Evolutionary conservation across 1,284 basidiomycete species (phyloP).

Genomic region (Chiua sp.): DNA sequence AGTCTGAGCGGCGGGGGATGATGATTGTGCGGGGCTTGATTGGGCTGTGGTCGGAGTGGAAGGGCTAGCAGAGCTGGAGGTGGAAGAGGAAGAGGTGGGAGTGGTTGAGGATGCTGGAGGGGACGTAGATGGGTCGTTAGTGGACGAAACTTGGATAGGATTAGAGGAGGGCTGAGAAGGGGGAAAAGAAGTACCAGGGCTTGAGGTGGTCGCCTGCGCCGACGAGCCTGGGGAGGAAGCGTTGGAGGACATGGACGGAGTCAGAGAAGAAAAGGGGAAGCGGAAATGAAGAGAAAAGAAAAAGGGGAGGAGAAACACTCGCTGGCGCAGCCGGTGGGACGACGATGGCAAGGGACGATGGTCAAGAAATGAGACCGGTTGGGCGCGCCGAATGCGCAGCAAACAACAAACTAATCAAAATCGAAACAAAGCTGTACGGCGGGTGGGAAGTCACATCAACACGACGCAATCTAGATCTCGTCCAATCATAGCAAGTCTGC

Average conservation of each 20-base stretch:
- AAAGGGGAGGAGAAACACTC: neutral
- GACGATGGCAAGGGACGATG: neutral
- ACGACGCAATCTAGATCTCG: too few relatives aligned
- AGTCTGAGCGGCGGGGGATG: neutral
- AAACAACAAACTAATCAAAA: neutral
- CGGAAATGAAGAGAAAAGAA: neutral
- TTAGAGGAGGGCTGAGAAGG: slow-evolving; percentile 7
- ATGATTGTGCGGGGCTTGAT: slow-evolving; percentile 11
- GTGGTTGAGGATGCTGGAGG: slow-evolving; percentile 5
- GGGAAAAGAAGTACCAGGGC: slow-evolving; percentile 25
- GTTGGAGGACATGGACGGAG: slow-evolving; percentile 27
- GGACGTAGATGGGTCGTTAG: slow-evolving; percentile 19
- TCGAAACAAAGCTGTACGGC: slow-evolving; percentile 4
- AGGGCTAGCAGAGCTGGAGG: neutral
- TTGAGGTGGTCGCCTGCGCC: slow-evolving; percentile 7
- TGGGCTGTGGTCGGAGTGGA: slow-evolving; percentile 2
- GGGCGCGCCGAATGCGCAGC: slow-evolving; percentile 1
- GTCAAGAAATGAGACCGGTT: neutral
- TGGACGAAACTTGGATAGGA: neutral
- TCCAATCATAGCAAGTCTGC: too few relatives aligned
- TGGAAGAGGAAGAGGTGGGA: neutral
- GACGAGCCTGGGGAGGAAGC: slow-evolving; percentile 1
- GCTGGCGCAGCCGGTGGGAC: neutral
- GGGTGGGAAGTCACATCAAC: slow-evolving; percentile 6
- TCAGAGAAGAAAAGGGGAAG: neutral